Evolutionary conservation across 1,284 basidiomycete genomes (phyloP).

Genomic region (Sporisorium exsertum): DNA sequence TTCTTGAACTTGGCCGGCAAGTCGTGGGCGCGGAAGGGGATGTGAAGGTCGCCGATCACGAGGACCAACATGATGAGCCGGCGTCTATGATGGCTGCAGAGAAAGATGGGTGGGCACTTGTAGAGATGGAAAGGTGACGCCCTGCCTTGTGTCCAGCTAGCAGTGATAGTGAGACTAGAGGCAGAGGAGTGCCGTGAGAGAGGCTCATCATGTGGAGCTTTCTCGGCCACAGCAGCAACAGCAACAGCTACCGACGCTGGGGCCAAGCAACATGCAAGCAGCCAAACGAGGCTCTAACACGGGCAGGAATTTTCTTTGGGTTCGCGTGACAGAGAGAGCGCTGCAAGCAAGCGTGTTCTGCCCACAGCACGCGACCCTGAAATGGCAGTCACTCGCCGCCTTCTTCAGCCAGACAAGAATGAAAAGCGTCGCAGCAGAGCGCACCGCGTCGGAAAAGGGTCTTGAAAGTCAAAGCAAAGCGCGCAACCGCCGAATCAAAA

Average conservation of each 20-base stretch:
- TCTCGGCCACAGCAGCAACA: neutral
- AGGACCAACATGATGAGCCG: conserved; percentile 58
- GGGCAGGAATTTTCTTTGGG: neutral
- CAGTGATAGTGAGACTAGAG: neutral
- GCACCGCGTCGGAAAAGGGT: conserved; percentile 1
- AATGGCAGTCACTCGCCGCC: no score
- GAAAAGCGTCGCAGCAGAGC: neutral
- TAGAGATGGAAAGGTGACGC: neutral
- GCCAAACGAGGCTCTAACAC: neutral
- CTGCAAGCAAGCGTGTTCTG: no score
- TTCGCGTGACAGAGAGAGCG: neutral
- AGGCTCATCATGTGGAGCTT: neutral
- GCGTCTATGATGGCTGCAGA: neutral
- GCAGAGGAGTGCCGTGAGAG: neutral
- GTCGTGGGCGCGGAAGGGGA: conserved; percentile 76
- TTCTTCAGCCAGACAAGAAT: neutral
- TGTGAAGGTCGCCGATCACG: conserved; percentile 66
- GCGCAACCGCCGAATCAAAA: neutral
- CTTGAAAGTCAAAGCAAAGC: neutral
- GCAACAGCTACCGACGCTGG: neutral
- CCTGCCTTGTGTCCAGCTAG: no score
- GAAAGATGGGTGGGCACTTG: neutral
- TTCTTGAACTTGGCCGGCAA: conserved; percentile 97
- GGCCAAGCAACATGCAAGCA: neutral
- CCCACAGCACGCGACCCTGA: neutral